Evolutionary conservation across 2,329 filamentous ascomycete species (phyloP).

Genomic region (Penicillium sp.): DNA sequence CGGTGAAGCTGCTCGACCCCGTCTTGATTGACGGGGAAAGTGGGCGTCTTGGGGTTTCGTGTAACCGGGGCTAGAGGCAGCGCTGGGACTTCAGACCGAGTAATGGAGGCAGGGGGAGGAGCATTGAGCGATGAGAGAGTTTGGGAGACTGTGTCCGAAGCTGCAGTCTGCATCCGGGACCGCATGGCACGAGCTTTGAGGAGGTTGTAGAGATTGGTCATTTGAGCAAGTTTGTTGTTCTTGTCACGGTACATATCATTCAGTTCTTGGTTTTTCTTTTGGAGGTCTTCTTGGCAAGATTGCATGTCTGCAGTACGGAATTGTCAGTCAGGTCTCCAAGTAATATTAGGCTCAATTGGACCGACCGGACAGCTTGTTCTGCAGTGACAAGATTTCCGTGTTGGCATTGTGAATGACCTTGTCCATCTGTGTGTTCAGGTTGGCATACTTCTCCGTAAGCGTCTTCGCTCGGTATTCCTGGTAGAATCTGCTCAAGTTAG

Average conservation of each 20-base stretch:
- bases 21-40: constrained; percentile 26
- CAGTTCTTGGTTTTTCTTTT: constrained; percentile 72
- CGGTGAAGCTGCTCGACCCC: constrained; percentile 41
- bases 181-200: constrained; percentile 58
- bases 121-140: constrained; percentile 36
- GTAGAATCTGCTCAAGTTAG: constrained; percentile 58
- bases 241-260: constrained; percentile 68
- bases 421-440: constrained; percentile 66
- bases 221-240: constrained; percentile 65
- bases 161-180: constrained; percentile 55
- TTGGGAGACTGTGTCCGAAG: constrained; percentile 53
- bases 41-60: constrained; percentile 28
- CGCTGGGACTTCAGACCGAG: background rate
- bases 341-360: background rate
- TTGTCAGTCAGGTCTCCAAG: background rate
- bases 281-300: constrained; percentile 61
- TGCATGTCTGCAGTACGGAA: constrained; percentile 52
- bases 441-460: constrained; percentile 69
- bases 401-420: constrained; percentile 75
- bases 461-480: constrained; percentile 73
- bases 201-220: constrained; percentile 61
- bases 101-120: constrained; percentile 9
- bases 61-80: constrained; percentile 3
- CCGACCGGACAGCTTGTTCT: constrained; percentile 64
- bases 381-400: constrained; percentile 65